Percentiles rank a stretch among this genome's conserved stretches.
Evolutionary conservation across 2,329 filamentous ascomycete species (phyloP).

Genomic region (Tolypocladium ovalisporum): DNA sequence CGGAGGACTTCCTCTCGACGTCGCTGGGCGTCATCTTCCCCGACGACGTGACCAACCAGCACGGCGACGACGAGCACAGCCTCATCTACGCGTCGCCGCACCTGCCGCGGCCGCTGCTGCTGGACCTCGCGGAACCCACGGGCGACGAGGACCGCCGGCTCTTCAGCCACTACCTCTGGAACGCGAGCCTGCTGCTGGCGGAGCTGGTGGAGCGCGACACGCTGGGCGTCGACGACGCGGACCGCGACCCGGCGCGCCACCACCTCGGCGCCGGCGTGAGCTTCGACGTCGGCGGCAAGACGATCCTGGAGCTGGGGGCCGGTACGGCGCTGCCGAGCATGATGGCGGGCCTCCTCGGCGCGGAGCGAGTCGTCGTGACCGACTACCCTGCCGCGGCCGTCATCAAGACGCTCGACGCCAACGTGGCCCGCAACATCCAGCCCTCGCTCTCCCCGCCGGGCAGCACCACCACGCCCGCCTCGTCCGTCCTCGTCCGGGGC

Average conservation of each 20-base stretch:
- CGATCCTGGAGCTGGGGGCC: slow-evolving; percentile 55
- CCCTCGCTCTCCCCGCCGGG: slow-evolving; percentile 20
- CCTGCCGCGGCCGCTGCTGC: slow-evolving; percentile 31
- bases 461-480: slow-evolving; percentile 2
- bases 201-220: slow-evolving; percentile 43
- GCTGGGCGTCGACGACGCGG: slow-evolving; percentile 13
- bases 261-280: slow-evolving; percentile 5
- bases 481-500: slow-evolving; percentile 36
- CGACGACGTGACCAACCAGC: slow-evolving; percentile 54
- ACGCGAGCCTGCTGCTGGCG: slow-evolving; percentile 45
- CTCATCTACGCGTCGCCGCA: slow-evolving; percentile 48
- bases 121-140: slow-evolving; percentile 36
- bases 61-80: slow-evolving; percentile 49
- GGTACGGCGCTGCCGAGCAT: slow-evolving; percentile 47
- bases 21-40: slow-evolving; percentile 55
- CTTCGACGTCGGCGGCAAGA: slow-evolving; percentile 39
- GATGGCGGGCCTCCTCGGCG: slow-evolving; percentile 36
- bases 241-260: neutral
- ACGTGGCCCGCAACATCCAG: slow-evolving; percentile 42
- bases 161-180: slow-evolving; percentile 68
- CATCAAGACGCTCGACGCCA: slow-evolving; percentile 45
- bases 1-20: slow-evolving; percentile 50
- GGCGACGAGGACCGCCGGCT: slow-evolving; percentile 44
- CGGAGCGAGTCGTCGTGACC: slow-evolving; percentile 42
- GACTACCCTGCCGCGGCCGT: slow-evolving; percentile 58